phyloP scores from a whole-genome alignment of 345 rosid genomes.

The Bruguiera gymnorhiza region DNA sequence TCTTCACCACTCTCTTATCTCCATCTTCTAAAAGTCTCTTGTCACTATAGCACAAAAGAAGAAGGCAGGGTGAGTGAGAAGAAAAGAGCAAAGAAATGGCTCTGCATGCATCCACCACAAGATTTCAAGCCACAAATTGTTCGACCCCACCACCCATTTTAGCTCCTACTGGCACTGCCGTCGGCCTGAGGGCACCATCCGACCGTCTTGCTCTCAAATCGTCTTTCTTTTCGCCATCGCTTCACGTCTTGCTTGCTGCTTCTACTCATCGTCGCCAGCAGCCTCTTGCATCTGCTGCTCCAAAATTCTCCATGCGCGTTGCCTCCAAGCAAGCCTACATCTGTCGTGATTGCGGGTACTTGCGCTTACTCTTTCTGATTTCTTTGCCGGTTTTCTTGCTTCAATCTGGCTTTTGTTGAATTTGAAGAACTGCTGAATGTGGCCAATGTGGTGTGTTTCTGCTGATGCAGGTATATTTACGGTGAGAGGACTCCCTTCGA shows the following conservation, averaged over 20 bases:
- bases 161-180: conserved; percentile 33
- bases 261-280: not conserved
- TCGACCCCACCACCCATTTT: conserved; percentile 26
- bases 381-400: not conserved
- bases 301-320: conserved; percentile 71
- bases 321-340: conserved; percentile 84
- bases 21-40: conserved; percentile 5
- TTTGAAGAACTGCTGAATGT: not conserved
- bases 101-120: conserved; percentile 31
- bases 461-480: conserved; percentile 69
- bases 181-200: conserved; percentile 31
- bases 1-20: conserved; percentile 28
- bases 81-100: conserved; percentile 30
- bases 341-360: conserved; percentile 93
- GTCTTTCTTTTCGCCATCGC: conserved; percentile 53
- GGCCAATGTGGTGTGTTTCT: not conserved
- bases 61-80: not conserved
- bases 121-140: conserved; percentile 17
- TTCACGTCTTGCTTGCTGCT: conserved; percentile 40
- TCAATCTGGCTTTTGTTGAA: not conserved
- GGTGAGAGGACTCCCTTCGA: conserved; percentile 87
- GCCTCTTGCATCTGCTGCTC: conserved; percentile 35
- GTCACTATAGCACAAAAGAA: not conserved
- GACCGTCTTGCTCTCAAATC: conserved; percentile 50
- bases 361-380: not conserved